Base-by-base conservation (phyloP, 495 filamentous ascomycete species). In the Penicillium antarcticum region DNA sequence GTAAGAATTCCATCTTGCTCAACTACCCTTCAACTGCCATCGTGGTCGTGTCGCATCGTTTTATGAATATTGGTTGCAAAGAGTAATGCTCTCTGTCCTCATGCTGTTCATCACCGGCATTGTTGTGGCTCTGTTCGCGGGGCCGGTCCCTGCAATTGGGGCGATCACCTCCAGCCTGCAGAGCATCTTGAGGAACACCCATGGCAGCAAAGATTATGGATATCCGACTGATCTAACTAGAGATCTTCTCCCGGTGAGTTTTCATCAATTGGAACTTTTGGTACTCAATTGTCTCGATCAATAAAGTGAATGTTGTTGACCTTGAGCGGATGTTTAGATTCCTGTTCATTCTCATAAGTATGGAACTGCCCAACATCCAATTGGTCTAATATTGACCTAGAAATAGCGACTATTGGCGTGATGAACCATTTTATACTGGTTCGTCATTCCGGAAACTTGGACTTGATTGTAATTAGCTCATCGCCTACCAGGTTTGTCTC, bases 351-450 rank as follows among this genome's bases (percentile, higher is more conserved):
- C 72, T 12, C 72, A 75, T 36, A 75, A 75, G 72, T 75, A 61
- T 51, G 67, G 44, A 18, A 5, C 12, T 26, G 1, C 35, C 23
- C 3, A 26, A n/a, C n/a, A 13, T 10, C 9, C 14, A 31, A 7
- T 12, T 29, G 29, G 4, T 7, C 9, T 6, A 1, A 43, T 44
- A 10, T 49, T 66, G 34, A 68, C 36, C 5, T 4, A 26, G 4
- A 10, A 7, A 32, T 40, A 75, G 71, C 58, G 73, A 76, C 42
- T 76, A 76, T 35, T 76, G 73, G 73, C 61, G 73, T 35, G 63
- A 75, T 43, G 61, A 78, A 3, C 79, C 77, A 21, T 74, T 79
- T 38, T 80, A 76, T 47, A 72, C 72, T 8, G 77, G 71, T 75
- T 61, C n/a, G n/a, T n/a, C n/a, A n/a, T n/a, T n/a, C n/a, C n/a